Percentiles rank a stretch among this genome's conserved stretches.
Conservation (phyloP, 2,329 filamentous ascomycete species). For the Fusarium sp. region DNA sequence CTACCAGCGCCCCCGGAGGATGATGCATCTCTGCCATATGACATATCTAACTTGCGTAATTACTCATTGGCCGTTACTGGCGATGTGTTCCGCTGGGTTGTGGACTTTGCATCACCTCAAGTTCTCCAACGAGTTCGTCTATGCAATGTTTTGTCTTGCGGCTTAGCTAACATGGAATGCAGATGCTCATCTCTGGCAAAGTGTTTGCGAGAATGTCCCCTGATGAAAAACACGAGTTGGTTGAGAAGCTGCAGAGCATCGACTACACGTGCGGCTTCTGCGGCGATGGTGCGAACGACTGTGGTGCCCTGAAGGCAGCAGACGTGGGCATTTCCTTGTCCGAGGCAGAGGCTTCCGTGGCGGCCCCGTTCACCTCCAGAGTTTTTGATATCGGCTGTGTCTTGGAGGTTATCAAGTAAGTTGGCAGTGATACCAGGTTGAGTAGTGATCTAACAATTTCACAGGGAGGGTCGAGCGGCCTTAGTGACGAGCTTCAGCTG, state of each 20-base stretch:
- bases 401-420: conserved; percentile 84
- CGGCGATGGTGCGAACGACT: conserved; percentile 97
- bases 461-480: conserved; percentile 88
- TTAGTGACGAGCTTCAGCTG: conserved; percentile 99
- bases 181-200: conserved; percentile 92
- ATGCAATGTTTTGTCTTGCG: background rate
- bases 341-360: conserved; percentile 96
- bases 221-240: conserved; percentile 97
- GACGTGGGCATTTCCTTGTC: conserved; percentile 98
- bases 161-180: conserved; percentile 17
- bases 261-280: conserved; percentile 97
- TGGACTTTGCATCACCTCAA: conserved; percentile 88
- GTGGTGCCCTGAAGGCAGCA: conserved; percentile 94
- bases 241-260: conserved; percentile 96
- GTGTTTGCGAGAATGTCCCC: conserved; percentile 99
- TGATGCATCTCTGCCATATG: conserved; percentile 87
- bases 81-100: conserved; percentile 95
- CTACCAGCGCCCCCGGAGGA: conserved; percentile 75
- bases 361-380: conserved; percentile 96
- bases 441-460: conserved; percentile 35
- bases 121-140: conserved; percentile 74
- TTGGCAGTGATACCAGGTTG: background rate
- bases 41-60: conserved; percentile 82
- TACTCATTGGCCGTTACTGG: conserved; percentile 92
- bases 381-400: conserved; percentile 98